Evolutionary conservation across 805 yeast species (phyloP).

Genomic region (Lipomyces lipofer): DNA sequence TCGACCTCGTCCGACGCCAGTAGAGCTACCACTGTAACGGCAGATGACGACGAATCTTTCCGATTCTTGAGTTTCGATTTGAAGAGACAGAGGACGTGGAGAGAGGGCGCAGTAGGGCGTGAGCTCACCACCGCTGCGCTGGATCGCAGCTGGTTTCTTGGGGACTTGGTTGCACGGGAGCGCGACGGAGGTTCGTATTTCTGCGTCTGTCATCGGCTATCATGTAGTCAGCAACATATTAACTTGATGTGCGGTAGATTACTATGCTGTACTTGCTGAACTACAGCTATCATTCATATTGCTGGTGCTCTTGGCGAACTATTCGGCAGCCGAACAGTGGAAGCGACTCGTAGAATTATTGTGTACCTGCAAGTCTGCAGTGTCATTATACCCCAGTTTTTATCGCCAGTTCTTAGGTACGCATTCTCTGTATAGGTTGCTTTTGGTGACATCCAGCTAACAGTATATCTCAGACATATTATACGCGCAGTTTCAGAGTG

Average conservation of each 20-base stretch:
- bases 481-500: constrained; percentile 42
- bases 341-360: constrained; percentile 49
- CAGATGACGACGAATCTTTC: constrained; percentile 40
- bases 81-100: constrained; percentile 40
- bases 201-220: too few relatives aligned
- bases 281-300: constrained; percentile 53
- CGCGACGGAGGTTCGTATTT: constrained; percentile 21
- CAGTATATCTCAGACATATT: too few relatives aligned
- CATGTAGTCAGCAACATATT: too few relatives aligned
- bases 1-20: not conserved
- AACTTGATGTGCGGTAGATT: constrained; percentile 38
- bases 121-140: constrained; percentile 53
- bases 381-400: constrained; percentile 36
- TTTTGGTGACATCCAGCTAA: not conserved
- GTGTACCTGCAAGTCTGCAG: constrained; percentile 41
- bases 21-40: not conserved
- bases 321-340: constrained; percentile 68
- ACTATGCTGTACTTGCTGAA: constrained; percentile 50
- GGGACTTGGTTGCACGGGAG: constrained; percentile 38
- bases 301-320: constrained; percentile 58
- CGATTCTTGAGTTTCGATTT: constrained; percentile 48
- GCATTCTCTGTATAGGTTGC: too few relatives aligned
- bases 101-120: constrained; percentile 42
- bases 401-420: constrained; percentile 42
- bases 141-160: constrained; percentile 64